Base-by-base conservation (phyloP, 495 filamentous ascomycete genomes). In the Cercophora scortea region DNA sequence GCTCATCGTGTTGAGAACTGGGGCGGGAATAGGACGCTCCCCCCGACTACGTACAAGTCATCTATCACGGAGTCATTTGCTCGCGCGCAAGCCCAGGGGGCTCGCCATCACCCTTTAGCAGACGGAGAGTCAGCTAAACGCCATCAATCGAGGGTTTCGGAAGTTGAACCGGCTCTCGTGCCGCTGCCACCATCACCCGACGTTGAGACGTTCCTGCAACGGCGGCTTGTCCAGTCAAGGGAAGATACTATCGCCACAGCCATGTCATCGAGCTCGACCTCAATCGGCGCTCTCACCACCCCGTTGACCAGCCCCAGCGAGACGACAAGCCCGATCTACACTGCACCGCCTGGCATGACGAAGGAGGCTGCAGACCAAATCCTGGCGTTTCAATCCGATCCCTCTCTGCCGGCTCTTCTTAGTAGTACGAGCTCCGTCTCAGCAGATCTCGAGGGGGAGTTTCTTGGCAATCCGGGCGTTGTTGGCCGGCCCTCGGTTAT, bases 391-490 rank as follows among this genome's bases (percentile, higher is more conserved):
- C 81, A 77, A 38, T 88, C 86, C 13, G 84, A 89, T 55, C 86
- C 87, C 12, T 88, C 86, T 41, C 77, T 90, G 6, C 87, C 87
- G 3, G 87, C 87, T 39, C 77, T 90, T 6, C 72, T 88, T 12
- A 89, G 86, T 33, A 82, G 85, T n/a, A 85, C 85, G n/a, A 88
- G 86, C 32, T 90, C 87, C n/a, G 70, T 89, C 16, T 89, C 84
- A 16, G 82, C 73, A 11, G 76, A 80, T 42, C 61, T 71, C 1
- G 80, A 82, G 56, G 76, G 72, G 6, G 77, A 82, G 33, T 76
- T 79, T 42, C 66, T 80, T 12, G 60, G 71, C 47, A 63, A 65
- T n/a, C 77, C 77, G 6, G 76, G 76, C 4, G 61, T 71, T 6
- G 59, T 75, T 32, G 61, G 63, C 42, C 63, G 62, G 32, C 60